Percentiles rank a stretch among this genome's conserved stretches.
These are phyloP conservation scores for Cladosporium austrohemisphaericum DNA, from an alignment of 2,329 filamentous ascomycete species.

Conservation along the genomic window DNA sequence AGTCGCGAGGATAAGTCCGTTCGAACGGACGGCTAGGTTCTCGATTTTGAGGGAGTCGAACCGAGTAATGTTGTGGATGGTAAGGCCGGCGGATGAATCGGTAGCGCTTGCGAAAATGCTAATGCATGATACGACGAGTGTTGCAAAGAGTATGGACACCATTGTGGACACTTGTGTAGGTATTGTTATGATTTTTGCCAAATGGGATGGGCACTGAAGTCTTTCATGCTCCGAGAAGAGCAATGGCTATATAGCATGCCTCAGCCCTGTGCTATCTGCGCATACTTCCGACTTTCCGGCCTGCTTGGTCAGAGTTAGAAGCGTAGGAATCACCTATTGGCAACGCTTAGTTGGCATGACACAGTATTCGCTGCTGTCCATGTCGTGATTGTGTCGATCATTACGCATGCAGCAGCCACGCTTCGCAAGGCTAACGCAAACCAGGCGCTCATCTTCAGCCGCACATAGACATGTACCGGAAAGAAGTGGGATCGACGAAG, in stretches of 20 bases:
- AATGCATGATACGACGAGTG: neutral
- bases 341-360: no score
- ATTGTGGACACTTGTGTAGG: neutral
- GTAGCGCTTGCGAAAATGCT: neutral
- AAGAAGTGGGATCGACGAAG: no score
- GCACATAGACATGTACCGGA: no score
- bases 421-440: neutral
- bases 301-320: no score
- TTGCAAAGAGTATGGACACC: neutral
- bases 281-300: no score
- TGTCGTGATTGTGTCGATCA: no score
- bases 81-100: neutral
- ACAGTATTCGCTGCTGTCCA: no score
- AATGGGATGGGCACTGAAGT: no score
- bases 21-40: neutral
- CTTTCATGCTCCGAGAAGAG: neutral
- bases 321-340: no score
- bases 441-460: neutral
- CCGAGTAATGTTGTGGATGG: neutral
- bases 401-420: no score
- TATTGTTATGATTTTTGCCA: neutral
- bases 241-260: no score
- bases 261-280: no score
- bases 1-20: neutral
- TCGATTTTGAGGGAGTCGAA: neutral